Base-by-base conservation (phyloP, 1,284 basidiomycete species). In the Tilletia walkeri region DNA sequence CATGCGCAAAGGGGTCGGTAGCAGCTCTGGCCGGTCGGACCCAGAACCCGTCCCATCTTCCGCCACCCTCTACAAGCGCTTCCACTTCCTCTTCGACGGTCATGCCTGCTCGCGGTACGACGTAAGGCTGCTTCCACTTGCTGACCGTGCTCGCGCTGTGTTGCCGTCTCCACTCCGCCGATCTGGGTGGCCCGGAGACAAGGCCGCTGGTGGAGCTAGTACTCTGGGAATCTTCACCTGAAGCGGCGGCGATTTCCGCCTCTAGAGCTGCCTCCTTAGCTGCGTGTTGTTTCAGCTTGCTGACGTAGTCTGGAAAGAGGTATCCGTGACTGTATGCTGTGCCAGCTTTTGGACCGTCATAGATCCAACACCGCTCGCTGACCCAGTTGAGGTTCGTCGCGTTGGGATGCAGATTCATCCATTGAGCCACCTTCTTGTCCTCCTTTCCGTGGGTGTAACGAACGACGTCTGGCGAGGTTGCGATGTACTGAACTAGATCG, bases 361-460 rank as follows among this genome's bases (percentile, higher is more conserved):
- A 97, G 76, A 99, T 94, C 93, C 93, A 97, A 84, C 95, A 98
- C 38, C 90, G 89, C 82, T 99, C 95, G 77, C 92, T 91, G 39
- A 88, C 88, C 94, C 94, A 98, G 68, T 93, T 88, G 49, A 99
- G 89, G 75, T 90, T 88, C 47, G 88, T 85, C 12, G 90, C 89
- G 65, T 90, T 88, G 0, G 95, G 95, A 85, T 98, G 95, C 70
- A 90, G 82, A 47, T 88, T 88, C 88, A 99, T 93, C 96, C 95
- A 99, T 77, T 90, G 91, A 2, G 94, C 90, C n/a, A 87, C 86
- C 80, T 93, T 90, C 84, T 97, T 95, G 85, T 99, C 95, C 86
- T 99, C 95, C 6, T 93, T 92, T 18, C 96, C 95, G 67, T 87
- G 88, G 16, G 88, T 89, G 81, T 92, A 85, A 24, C 87, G 85